A percentile compares a stretch with the other conserved stretches of the same genome.
These are phyloP conservation scores for Stemphylium beticola DNA, from an alignment of 2,329 filamentous ascomycete species.

Conservation along the genomic window DNA sequence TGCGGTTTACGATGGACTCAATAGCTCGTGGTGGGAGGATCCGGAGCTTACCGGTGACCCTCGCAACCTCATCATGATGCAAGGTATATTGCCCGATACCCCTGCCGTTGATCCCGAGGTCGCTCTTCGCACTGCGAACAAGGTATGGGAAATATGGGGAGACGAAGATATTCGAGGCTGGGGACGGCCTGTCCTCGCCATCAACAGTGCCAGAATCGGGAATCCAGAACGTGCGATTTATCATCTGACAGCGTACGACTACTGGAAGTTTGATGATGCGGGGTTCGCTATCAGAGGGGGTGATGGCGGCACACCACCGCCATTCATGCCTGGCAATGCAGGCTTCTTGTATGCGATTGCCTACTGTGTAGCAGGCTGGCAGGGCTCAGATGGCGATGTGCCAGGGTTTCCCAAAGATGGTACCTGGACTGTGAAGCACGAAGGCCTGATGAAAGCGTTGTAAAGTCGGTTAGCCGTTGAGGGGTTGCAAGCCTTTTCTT, in stretches of 20 bases:
- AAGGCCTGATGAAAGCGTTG: constrained; percentile 28
- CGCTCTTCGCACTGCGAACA: constrained; percentile 33
- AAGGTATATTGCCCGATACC: constrained; percentile 35
- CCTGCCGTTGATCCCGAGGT: constrained; percentile 30
- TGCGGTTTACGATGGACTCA: constrained; percentile 60
- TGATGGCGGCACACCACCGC: constrained; percentile 60
- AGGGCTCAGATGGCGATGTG: constrained; percentile 49
- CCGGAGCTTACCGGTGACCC: constrained; percentile 32
- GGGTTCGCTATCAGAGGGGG: constrained; percentile 59
- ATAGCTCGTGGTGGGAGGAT: constrained; percentile 36
- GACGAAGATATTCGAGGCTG: constrained; percentile 38
- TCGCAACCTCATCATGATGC: constrained; percentile 36
- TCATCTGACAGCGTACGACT: constrained; percentile 56
- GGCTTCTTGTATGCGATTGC: constrained; percentile 58
- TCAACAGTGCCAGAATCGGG: constrained; percentile 36
- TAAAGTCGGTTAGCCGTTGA: neutral
- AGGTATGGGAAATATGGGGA: constrained; percentile 39
- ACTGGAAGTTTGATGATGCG: constrained; percentile 62
- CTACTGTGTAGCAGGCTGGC: constrained; percentile 63
- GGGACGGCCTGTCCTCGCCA: constrained; percentile 39
- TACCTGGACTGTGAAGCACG: constrained; percentile 29
- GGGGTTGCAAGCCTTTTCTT: neutral
- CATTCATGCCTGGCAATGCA: constrained; percentile 62
- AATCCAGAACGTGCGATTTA: constrained; percentile 35
- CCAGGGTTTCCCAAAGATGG: constrained; percentile 33